Percentiles rank a stretch among this genome's conserved stretches.
Evolutionary conservation across 345 rosid species (phyloP).

Genomic region (Aquilaria malaccensis): DNA sequence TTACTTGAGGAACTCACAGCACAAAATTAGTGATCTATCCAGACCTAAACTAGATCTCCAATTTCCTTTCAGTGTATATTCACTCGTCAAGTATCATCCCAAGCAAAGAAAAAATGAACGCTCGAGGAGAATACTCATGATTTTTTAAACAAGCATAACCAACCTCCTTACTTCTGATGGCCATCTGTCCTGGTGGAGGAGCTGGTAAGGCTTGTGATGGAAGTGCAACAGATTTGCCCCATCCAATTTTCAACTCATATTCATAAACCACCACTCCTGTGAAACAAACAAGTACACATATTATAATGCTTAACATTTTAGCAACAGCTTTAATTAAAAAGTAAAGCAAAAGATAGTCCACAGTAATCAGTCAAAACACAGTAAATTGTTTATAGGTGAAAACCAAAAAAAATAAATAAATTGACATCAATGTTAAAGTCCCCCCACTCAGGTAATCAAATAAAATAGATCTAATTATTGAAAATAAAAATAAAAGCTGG

Average conservation of each 20-base stretch:
- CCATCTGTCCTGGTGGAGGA: constrained; percentile 99
- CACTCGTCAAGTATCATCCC: background rate
- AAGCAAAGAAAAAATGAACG: constrained; percentile 9
- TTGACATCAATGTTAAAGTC: too few species aligned
- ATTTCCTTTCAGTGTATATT: background rate
- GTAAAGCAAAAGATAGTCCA: background rate
- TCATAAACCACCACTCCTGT: constrained; percentile 92
- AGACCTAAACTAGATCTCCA: background rate
- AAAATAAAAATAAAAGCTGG: too few species aligned
- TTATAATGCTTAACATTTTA: background rate
- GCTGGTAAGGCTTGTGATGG: constrained; percentile 99
- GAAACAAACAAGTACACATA: constrained; percentile 10
- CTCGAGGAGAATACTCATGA: background rate
- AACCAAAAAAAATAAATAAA: too few species aligned
- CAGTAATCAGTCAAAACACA: background rate
- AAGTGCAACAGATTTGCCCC: constrained; percentile 99
- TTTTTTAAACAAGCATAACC: constrained; percentile 18
- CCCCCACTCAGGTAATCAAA: too few species aligned
- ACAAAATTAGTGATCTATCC: constrained; percentile 2
- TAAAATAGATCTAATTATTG: too few species aligned
- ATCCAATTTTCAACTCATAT: constrained; percentile 94
- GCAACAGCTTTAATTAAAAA: too few species aligned
- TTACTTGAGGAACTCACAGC: constrained; percentile 9
- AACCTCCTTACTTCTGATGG: constrained; percentile 98
- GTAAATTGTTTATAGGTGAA: background rate